Evolutionary conservation across 495 filamentous ascomycete genomes (phyloP), one percentile per base, ranked within the genome.

Genomic region (Penicillium desertorum): DNA sequence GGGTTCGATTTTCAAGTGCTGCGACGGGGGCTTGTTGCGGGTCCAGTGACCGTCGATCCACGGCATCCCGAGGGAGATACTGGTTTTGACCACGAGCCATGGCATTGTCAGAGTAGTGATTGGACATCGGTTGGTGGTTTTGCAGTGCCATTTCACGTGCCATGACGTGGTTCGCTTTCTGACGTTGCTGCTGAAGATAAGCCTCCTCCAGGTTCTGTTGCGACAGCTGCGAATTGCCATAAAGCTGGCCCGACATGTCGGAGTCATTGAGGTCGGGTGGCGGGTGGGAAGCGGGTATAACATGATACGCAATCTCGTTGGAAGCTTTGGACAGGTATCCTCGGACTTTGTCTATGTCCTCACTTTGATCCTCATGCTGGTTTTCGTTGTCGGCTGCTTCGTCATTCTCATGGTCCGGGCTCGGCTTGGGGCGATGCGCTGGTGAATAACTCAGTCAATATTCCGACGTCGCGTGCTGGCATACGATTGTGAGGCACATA

Each of bases 311-410:
- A 39, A 83, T 73, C 61, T 83, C 80, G 58, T 81, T 78, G 17
- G 80, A 71, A 62, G 78, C 80, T 58, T 81, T 82, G n/a, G 76
- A 75, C n/a, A 83, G 58, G 45, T 80, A 83, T 4, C 75, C 63
- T 11, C 78, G 67, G 39, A 79, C 80, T 58, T 80, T 79, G 4
- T 83, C 80, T 34, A 79, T 69, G 59, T 80, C 80, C 14, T 83
- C 80, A 41, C 81, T 76, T 56, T 82, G 83, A 27, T 87, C 72
- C 50, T 85, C 85, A 27, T 79, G 74, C 39, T 83, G 76, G 54
- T 83, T 81, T 36, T 88, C 83, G 23, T 79, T 76, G 45, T 69
- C 73, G 6, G 52, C 61, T 51, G 67, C 67, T 30, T 77, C 51
- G 41, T 64, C 57, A 10, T 54, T 78, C 34, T 78, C 63, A 49